Evolutionary conservation across 1,284 basidiomycete species (phyloP), one percentile per base, ranked within the genome.

Genomic region (Gomphus bonarii): DNA sequence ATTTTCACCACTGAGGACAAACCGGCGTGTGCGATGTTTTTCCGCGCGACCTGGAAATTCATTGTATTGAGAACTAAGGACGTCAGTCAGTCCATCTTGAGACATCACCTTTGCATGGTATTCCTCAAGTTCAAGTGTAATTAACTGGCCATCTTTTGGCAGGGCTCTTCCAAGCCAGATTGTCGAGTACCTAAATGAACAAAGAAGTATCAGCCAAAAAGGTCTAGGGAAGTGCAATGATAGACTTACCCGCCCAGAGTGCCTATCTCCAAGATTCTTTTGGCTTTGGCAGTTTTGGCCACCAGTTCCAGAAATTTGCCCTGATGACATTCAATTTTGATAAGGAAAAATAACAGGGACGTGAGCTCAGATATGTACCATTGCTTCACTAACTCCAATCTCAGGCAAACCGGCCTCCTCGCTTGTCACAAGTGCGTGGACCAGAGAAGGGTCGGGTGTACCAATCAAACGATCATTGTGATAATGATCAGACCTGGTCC

Each of bases 111-210:
- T 40, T 14, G 38, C 38, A 40, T 40, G 6, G 8, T 7, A 16
- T 16, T 40, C 38, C 38, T 4, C 63, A 16, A 82, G 58, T 62
- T 84, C 81, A 3, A 78, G 66, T 1, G 79, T 78, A 20, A 78
- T 64, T 16, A 84, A 58, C 52, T 74, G 66, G 36, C 36, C 36
- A 38, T 0, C 81, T 80, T 59, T 74, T n/a, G 80, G 80, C 31
- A 84, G 66, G 2, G 76, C 80, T 51, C 75, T 72, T 1, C 75
- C 79, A 35, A 83, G 69, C 78, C 80, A 83, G 57, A 82, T 80
- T 1, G 80, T 74, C 5, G 80, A 82, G 65, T 79, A 82, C 8
- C 80, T 81, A 16, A 60, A 28, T 3, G n/a, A 25, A 9, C 36
- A 16, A 38, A 3, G 14, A 16, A 12, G 14, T 25, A n/a, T 18